Percentiles rank a stretch among this genome's conserved stretches.
Evolutionary conservation across 2,329 filamentous ascomycete species (phyloP).

Genomic region (Ophiostoma ulmi): DNA sequence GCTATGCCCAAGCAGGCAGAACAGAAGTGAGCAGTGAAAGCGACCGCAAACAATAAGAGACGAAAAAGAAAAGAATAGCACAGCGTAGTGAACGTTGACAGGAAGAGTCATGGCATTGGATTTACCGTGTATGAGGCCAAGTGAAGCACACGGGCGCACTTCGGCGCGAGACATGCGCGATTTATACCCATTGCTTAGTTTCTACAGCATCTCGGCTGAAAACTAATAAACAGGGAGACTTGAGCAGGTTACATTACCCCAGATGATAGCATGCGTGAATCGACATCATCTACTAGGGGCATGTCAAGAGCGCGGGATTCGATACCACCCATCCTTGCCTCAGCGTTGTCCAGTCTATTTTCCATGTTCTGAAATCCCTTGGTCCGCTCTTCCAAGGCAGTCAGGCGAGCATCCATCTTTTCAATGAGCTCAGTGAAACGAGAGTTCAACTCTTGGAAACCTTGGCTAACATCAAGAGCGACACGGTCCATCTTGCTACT

Average conservation of each 20-base stretch:
- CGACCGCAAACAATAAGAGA: background rate
- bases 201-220: background rate
- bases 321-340: constrained; percentile 38
- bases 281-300: constrained; percentile 39
- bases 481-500: constrained; percentile 57
- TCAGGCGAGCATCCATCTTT: constrained; percentile 51
- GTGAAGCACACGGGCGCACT: background rate
- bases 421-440: constrained; percentile 47
- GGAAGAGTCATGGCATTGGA: background rate
- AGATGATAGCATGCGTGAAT: constrained; percentile 36
- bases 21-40: background rate
- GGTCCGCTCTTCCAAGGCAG: constrained; percentile 44
- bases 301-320: constrained; percentile 37
- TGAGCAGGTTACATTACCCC: constrained; percentile 34
- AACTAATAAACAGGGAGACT: background rate
- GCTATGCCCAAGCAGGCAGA: background rate
- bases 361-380: constrained; percentile 25
- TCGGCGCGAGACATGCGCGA: background rate
- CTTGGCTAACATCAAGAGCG: constrained; percentile 51
- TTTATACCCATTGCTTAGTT: background rate
- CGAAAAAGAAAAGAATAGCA: background rate
- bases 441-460: constrained; percentile 47
- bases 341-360: constrained; percentile 34
- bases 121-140: background rate
- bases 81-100: background rate